phyloP scores from a whole-genome alignment of 768 basidiomycete species.

The Rhizopogon salebrosus region DNA sequence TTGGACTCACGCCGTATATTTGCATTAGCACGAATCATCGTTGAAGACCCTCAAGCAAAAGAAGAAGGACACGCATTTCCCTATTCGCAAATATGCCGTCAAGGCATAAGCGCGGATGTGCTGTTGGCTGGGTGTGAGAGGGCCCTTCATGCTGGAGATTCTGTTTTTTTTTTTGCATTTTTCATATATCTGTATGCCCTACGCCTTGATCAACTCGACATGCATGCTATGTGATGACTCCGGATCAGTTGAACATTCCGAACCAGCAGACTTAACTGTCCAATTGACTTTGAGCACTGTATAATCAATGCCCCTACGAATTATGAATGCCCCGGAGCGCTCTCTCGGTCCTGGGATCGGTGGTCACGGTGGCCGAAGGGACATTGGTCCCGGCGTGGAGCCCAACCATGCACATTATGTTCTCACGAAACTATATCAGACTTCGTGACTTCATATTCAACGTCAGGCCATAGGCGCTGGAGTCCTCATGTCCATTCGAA shows the following conservation, averaged over 20 bases:
- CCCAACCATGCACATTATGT: no score
- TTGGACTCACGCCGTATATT: conserved; percentile 3
- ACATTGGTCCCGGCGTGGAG: not conserved
- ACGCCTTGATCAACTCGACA: conserved; percentile 29
- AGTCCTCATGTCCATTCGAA: not conserved
- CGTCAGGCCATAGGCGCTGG: not conserved
- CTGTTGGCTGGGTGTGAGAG: conserved; percentile 17
- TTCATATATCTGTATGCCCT: conserved; percentile 33
- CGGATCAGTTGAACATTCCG: not conserved
- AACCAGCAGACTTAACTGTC: not conserved
- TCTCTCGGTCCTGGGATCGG: not conserved
- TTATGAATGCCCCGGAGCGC: not conserved
- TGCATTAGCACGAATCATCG: conserved; percentile 68
- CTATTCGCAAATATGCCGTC: conserved; percentile 89
- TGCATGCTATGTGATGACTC: conserved; percentile 23
- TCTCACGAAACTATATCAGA: not conserved
- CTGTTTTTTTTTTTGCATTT: conserved; percentile 27
- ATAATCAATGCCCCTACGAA: not conserved
- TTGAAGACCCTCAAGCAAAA: conserved; percentile 87
- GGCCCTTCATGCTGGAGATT: conserved; percentile 7
- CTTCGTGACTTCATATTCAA: not conserved
- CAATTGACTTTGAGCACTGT: not conserved
- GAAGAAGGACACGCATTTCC: conserved; percentile 96
- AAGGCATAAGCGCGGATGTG: conserved; percentile 60
- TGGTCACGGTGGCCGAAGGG: not conserved